Percentiles rank a stretch among this genome's conserved stretches.
phyloP scores from a whole-genome alignment of 495 filamentous ascomycete species.

The Clavariopsis aquatica region DNA sequence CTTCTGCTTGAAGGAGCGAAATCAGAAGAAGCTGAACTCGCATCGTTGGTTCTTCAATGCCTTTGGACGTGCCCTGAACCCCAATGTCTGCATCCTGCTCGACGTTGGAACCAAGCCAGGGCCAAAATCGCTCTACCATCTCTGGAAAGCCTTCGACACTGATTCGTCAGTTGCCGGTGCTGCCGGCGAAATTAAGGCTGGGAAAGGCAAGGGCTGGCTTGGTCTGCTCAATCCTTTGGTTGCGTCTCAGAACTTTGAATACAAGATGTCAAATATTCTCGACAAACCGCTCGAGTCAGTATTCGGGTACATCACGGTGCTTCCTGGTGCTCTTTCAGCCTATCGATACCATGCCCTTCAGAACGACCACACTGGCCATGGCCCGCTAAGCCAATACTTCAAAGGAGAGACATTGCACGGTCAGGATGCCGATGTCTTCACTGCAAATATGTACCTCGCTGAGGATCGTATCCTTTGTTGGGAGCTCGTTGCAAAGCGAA shows the following conservation, averaged over 20 bases:
- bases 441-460: constrained; percentile 98
- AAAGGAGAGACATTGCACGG: constrained; percentile 97
- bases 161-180: constrained; percentile 96
- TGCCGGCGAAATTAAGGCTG: constrained; percentile 95
- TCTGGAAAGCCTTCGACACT: constrained; percentile 98
- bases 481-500: constrained; percentile 95
- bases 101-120: constrained; percentile 94
- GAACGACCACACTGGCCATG: constrained; percentile 94
- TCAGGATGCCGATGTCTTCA: constrained; percentile 97
- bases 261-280: constrained; percentile 99
- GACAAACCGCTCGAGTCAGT: constrained; percentile 97
- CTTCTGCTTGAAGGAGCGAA: constrained; percentile 98
- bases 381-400: constrained; percentile 97
- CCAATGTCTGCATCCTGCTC: constrained; percentile 94
- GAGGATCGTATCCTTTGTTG: constrained; percentile 99
- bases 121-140: constrained; percentile 84
- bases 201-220: constrained; percentile 79
- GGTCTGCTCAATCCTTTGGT: constrained; percentile 93
- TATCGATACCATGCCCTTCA: constrained; percentile 97
- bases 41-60: constrained; percentile 99
- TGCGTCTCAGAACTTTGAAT: constrained; percentile 98
- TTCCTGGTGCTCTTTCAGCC: constrained; percentile 91
- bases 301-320: constrained; percentile 96
- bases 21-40: constrained; percentile 95
- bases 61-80: constrained; percentile 87